phyloP scores from a whole-genome alignment of 805 yeast genomes.

The Metschnikowia lunata region DNA sequence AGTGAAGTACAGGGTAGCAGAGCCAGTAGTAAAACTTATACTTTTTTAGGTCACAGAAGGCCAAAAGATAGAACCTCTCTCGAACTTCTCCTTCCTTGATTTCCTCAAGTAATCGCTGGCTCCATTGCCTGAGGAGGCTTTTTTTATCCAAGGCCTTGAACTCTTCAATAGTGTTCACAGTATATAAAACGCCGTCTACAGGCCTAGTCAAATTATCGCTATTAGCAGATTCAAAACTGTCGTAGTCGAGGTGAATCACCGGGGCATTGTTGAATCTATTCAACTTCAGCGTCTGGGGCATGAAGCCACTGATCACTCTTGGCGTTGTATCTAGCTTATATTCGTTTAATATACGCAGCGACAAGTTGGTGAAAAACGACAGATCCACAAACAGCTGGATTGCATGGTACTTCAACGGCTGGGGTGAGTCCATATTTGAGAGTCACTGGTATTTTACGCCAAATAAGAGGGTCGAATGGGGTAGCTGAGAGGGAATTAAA shows the following conservation, averaged over 20 bases:
- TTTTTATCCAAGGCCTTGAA: constrained; percentile 69
- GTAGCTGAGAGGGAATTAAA: too few relatives aligned
- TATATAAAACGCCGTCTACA: constrained; percentile 38
- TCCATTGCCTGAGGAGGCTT: constrained; percentile 44
- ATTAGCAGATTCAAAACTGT: constrained; percentile 23
- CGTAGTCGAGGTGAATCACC: constrained; percentile 30
- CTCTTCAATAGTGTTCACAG: constrained; percentile 82
- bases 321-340: constrained; percentile 57
- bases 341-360: constrained; percentile 69
- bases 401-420: constrained; percentile 39
- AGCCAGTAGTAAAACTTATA: constrained; percentile 89
- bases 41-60: constrained; percentile 86
- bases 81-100: constrained; percentile 29
- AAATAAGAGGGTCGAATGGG: too few relatives aligned
- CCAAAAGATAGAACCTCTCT: constrained; percentile 35
- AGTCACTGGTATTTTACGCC: too few relatives aligned
- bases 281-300: constrained; percentile 31
- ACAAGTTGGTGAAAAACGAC: constrained; percentile 74
- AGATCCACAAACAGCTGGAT: constrained; percentile 77
- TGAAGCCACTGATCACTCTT: constrained; percentile 42
- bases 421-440: not conserved
- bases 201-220: constrained; percentile 13
- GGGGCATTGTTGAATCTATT: constrained; percentile 35
- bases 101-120: constrained; percentile 16
- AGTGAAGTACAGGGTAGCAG: constrained; percentile 63